A percentile compares a stretch with the other conserved stretches of the same genome.
These are phyloP conservation scores for Phalaenopsis hybrid DNA, from an alignment of 116 monocot genomes.

Conservation along the genomic window DNA sequence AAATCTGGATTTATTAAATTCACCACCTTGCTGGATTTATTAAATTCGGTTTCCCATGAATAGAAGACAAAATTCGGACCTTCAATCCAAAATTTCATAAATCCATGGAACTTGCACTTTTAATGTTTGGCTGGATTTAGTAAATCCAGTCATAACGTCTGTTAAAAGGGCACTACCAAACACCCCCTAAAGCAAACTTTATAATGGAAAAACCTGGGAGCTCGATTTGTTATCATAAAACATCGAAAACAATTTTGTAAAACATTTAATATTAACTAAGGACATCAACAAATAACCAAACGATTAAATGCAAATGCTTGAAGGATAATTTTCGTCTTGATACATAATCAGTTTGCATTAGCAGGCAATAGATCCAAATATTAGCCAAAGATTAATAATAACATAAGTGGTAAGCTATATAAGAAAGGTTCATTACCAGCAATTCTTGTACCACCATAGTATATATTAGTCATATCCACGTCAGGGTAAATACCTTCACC, in stretches of 20 bases:
- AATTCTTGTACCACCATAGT: conserved; percentile 89
- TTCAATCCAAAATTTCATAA: no score
- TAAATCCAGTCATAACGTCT: no score
- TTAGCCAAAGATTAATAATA: not conserved
- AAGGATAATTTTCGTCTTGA: not conserved
- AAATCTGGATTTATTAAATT: no score
- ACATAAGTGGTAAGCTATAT: not conserved
- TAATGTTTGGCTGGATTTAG: no score
- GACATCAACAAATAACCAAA: not conserved
- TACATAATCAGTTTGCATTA: not conserved
- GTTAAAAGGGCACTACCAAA: no score
- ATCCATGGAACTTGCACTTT: no score
- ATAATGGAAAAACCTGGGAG: not conserved
- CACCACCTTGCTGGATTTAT: no score
- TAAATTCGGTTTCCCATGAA: no score
- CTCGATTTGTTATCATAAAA: not conserved
- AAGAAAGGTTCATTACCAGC: conserved; percentile 39
- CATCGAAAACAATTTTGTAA: not conserved
- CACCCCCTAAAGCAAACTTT: no score
- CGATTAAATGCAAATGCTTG: not conserved
- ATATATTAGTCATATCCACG: conserved; percentile 87
- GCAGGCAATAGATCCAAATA: not conserved
- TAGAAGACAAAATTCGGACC: no score
- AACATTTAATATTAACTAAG: not conserved
- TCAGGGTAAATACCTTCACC: conserved; percentile 80